These are phyloP conservation scores for Didymella pinodella DNA, from an alignment of 2,329 filamentous ascomycete genomes.

Conservation along the genomic window DNA sequence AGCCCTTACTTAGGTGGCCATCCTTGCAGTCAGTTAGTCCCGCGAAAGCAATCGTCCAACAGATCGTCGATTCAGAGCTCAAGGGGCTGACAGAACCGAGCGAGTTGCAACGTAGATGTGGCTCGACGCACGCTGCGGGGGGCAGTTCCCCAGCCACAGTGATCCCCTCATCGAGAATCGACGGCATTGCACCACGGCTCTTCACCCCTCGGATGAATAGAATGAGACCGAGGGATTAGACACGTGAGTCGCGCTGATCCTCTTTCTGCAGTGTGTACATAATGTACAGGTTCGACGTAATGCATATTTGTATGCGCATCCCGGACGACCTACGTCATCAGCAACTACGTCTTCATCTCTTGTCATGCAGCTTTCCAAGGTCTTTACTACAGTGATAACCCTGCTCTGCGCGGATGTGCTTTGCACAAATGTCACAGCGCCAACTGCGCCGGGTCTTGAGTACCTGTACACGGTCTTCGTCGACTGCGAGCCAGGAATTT, in stretches of 20 bases:
- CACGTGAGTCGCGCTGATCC: background rate
- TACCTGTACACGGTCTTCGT: constrained; percentile 42
- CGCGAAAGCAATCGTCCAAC: no score
- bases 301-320: background rate
- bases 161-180: background rate
- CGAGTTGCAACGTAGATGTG: no score
- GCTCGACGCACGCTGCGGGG: background rate
- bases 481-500: constrained; percentile 33
- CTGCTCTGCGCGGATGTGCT: background rate
- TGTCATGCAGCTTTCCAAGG: background rate
- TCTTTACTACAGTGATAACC: background rate
- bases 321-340: background rate
- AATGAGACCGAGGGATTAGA: background rate
- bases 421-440: background rate
- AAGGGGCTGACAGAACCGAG: no score
- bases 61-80: no score
- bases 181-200: background rate
- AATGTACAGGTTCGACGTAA: background rate
- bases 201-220: background rate
- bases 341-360: background rate
- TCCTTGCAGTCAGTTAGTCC: no score
- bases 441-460: constrained; percentile 28
- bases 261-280: background rate
- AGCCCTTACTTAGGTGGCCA: no score
- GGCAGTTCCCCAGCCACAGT: background rate